phyloP scores from a whole-genome alignment of 805 yeast species.

The Wilhelminamyces savonicus region DNA sequence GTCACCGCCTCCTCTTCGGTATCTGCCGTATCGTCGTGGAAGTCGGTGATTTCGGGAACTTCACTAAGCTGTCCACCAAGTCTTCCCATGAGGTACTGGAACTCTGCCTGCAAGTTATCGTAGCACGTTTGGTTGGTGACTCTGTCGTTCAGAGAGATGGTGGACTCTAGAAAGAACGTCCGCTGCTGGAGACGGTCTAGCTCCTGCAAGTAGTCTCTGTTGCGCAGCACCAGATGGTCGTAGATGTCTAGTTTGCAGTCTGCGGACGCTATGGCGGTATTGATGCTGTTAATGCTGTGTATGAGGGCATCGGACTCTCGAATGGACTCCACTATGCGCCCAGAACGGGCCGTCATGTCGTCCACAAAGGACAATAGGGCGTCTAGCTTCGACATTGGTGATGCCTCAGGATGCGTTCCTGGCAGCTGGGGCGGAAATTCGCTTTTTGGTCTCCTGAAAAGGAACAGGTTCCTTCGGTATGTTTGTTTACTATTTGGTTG shows the following conservation, averaged over 20 bases:
- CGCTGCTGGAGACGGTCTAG: conserved; percentile 26
- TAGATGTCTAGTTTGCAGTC: conserved; percentile 26
- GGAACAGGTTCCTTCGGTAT: no score
- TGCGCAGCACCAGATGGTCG: conserved; percentile 14
- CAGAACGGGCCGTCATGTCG: conserved; percentile 21
- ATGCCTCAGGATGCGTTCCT: no score
- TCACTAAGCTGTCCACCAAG: conserved; percentile 4
- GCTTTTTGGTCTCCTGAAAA: no score
- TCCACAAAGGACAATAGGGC: conserved; percentile 25
- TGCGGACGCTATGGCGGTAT: conserved; percentile 14
- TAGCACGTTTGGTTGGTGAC: conserved; percentile 26
- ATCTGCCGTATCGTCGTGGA: background rate
- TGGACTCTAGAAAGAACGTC: conserved; percentile 28
- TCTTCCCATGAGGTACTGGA: conserved; percentile 15
- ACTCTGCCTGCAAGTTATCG: conserved; percentile 24
- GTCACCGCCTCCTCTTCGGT: background rate
- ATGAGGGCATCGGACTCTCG: conserved; percentile 18
- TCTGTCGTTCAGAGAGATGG: conserved; percentile 22
- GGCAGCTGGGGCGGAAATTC: no score
- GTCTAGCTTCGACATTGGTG: conserved; percentile 22
- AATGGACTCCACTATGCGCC: conserved; percentile 14
- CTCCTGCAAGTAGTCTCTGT: conserved; percentile 16
- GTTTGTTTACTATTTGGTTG: no score
- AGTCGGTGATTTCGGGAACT: no score
- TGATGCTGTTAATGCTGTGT: conserved; percentile 12